Conservation (phyloP, 495 filamentous ascomycete genomes). For the Penicillium flavigenum region DNA sequence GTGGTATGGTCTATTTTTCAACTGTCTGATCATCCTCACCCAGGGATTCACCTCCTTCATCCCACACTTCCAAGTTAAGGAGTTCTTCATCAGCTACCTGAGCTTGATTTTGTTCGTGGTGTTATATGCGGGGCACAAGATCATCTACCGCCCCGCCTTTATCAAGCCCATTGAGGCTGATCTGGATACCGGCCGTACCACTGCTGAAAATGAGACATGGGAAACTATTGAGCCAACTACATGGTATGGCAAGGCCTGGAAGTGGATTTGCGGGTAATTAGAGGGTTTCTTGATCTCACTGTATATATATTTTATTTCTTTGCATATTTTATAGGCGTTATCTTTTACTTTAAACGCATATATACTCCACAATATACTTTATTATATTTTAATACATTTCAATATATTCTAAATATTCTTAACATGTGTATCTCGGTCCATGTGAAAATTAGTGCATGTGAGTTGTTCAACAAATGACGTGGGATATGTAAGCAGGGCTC, state of each 20-base stretch:
- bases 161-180: constrained; percentile 47
- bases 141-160: constrained; percentile 44
- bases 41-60: constrained; percentile 72
- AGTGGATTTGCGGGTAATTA: constrained; percentile 20
- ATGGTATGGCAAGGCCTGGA: constrained; percentile 36
- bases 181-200: constrained; percentile 45
- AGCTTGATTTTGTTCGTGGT: constrained; percentile 61
- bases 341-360: neutral
- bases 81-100: constrained; percentile 63
- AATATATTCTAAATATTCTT: too few relatives aligned
- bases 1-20: constrained; percentile 64
- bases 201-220: constrained; percentile 45
- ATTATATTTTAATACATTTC: neutral
- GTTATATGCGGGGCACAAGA: constrained; percentile 59
- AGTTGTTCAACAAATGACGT: constrained; percentile 6
- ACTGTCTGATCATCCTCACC: constrained; percentile 61
- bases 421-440: constrained; percentile 5
- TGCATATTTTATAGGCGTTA: neutral
- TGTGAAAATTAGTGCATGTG: constrained; percentile 23
- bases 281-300: neutral
- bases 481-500: constrained; percentile 15
- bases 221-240: constrained; percentile 45
- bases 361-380: neutral
- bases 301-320: constrained; percentile 6
- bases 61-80: constrained; percentile 52